Evolutionary conservation across 495 filamentous ascomycete species (phyloP), one percentile per base, ranked within the genome.

Genomic region (Astrothelium macrocarpum): DNA sequence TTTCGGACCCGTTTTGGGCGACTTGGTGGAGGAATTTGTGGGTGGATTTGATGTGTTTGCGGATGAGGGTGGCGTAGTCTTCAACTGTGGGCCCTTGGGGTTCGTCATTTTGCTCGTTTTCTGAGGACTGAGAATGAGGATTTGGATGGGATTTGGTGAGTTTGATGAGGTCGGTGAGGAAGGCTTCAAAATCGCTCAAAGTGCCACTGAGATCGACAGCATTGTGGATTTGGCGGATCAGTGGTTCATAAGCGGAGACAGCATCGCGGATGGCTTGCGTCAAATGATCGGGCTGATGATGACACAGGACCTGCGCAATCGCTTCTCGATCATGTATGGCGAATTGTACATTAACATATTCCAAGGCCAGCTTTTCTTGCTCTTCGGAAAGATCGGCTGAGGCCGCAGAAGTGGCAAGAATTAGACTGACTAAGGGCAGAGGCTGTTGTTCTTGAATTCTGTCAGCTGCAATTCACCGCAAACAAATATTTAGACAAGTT

Each of bases 1-100:
- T 71, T 0, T 87, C 80, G 12, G 81, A 82, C 2, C 84, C 85
- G 46, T 86, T 84, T 53, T 80, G 82, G 5, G 80, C 78, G 14
- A 85, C 74, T 59, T 86, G 81, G 60, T 87, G 83, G 10, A 88
- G 68, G 75, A 85, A 87, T 62, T 78, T 78, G 72, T 87, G 86
- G 10, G 77, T 71, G 9, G 81, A 72, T 2, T 76, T 73, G 4
- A 78, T 73, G 65, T 87, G 83, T 43, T 80, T 79, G 36, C 77
- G 71, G 3, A 89, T 64, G 3, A 89, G 71, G 12, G 70, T 60
- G 28, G 86, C 78, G 61, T 82, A 89, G 64, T 89, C 85, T 64
- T 86, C 81, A 2, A 87, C 83, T 0, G 80, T 78, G 0, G 84
- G 82, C 12, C 77, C 61, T 20, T 60, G 63, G 56, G 69, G 64